These are phyloP conservation scores for Rhodotorula sp. DNA, from an alignment of 1,284 basidiomycete species.

Conservation along the genomic window DNA sequence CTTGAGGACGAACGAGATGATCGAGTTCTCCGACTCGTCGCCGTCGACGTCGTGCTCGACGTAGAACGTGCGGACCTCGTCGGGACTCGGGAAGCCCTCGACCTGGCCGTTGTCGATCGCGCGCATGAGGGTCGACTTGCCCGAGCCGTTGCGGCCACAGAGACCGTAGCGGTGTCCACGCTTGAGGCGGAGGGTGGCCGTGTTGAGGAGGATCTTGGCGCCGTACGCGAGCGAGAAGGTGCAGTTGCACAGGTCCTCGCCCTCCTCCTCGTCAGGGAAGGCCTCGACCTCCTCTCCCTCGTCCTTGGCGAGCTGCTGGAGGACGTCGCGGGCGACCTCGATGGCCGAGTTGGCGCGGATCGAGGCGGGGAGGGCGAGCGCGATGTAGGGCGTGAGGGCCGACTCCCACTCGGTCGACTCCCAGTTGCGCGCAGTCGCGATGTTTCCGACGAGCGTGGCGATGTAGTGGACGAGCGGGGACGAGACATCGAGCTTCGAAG, in stretches of 20 bases:
- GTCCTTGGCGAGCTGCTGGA: constrained; percentile 81
- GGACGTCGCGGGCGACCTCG: constrained; percentile 75
- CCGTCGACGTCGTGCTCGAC: constrained; percentile 97
- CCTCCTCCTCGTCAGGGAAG: constrained; percentile 88
- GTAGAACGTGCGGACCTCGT: constrained; percentile 96
- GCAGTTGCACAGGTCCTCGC: constrained; percentile 96
- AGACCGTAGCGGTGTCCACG: constrained; percentile 98
- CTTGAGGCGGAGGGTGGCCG: constrained; percentile 92
- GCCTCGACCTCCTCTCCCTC: constrained; percentile 68
- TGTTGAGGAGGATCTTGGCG: constrained; percentile 97
- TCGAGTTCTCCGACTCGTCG: constrained; percentile 84
- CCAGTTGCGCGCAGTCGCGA: constrained; percentile 88
- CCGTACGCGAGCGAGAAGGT: constrained; percentile 97
- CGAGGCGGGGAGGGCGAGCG: constrained; percentile 59
- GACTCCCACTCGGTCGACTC: constrained; percentile 83
- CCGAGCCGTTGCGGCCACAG: constrained; percentile 96
- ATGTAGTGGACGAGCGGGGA: constrained; percentile 69
- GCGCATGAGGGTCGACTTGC: constrained; percentile 93
- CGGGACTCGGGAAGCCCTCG: constrained; percentile 94
- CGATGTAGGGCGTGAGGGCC: constrained; percentile 70
- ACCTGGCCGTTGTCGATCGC: constrained; percentile 66
- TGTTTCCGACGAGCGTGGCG: constrained; percentile 73
- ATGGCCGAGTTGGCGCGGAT: constrained; percentile 62
- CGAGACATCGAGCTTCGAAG: constrained; percentile 52
- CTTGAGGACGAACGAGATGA: constrained; percentile 80